Base-by-base conservation (phyloP, 2,329 filamentous ascomycete genomes). In the Zymoseptoria passerinii region DNA sequence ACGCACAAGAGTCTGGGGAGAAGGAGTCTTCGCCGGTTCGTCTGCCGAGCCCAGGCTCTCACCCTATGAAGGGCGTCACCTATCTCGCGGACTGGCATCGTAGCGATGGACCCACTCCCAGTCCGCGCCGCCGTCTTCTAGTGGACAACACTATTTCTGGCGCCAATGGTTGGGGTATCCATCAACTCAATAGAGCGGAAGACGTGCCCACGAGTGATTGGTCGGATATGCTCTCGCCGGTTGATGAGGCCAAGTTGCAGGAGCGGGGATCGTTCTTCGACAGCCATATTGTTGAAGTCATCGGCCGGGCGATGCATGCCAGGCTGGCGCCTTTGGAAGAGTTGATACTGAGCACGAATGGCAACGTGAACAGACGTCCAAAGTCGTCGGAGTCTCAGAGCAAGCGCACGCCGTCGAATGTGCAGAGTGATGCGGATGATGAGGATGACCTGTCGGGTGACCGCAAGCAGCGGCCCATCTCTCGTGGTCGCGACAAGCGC, bases 341-440 rank as follows among this genome's bases (percentile, higher is more conserved):
- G 70, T 83, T 85, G n/a, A 74, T 99, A 58, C 81, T 84, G 55
- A 80, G 80, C 27, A 95, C 97, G 48, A 88, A 92, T 28, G 66
- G 58, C 48, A 61, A 64, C 29, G 62, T 71, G 13, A 58, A 50
- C 27, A 79, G 83, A 64, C 83, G 85, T 65, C 58, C 58, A n/a
- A 74, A 83, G 48, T 92, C 88, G 52, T 83, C 79, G n/a, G 72
- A 70, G 48, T 44, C 35, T 6, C 88, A 61, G 50, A 62, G 64
- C 9, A 67, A 67, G 54, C 66, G 68, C 6, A 66, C 61, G 28
- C 67, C 69, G 2, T 72, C 90, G 28, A 76, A 78, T 3, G 80
- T 83, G 52, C 85, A 95, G 59, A 96, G 92, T 70, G 94, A 97
- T 74, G 92, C 94, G 9, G 92, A 97, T 71, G 92, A 96, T 62